Conservation (phyloP, 345 rosid genomes). For the Pistacia atlantica region DNA sequence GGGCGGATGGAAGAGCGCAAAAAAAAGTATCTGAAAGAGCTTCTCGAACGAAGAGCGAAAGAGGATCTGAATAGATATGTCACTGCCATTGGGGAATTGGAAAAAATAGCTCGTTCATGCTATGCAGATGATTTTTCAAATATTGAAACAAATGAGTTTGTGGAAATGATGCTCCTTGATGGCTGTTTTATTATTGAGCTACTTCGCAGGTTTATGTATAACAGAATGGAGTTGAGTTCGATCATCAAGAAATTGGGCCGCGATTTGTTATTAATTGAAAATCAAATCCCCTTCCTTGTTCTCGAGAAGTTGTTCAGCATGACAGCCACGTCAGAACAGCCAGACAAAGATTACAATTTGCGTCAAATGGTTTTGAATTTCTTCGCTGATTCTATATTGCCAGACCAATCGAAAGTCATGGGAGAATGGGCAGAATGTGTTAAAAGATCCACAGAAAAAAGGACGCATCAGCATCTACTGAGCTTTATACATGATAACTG, state of each 20-base stretch:
- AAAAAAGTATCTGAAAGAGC: slow-evolving; percentile 1
- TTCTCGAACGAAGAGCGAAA: slow-evolving; percentile 12
- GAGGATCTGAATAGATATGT: not conserved
- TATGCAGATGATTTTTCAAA: too few relatives aligned
- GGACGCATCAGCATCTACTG: not conserved
- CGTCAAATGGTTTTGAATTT: not conserved
- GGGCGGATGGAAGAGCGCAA: slow-evolving; percentile 25
- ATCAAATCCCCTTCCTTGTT: slow-evolving; percentile 18
- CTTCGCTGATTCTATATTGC: not conserved
- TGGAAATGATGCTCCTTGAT: not conserved
- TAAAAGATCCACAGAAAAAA: fast-evolving
- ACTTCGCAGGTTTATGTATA: not conserved
- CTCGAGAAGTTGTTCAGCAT: not conserved
- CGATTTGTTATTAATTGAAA: slow-evolving; percentile 9
- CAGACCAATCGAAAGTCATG: too few relatives aligned
- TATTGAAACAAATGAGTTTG: fast-evolving
- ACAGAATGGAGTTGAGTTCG: not conserved
- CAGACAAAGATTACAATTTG: not conserved
- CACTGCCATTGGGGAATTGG: not conserved
- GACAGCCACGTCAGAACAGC: not conserved
- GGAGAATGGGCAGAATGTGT: too few relatives aligned
- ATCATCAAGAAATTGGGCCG: not conserved
- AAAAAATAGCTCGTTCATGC: too few relatives aligned
- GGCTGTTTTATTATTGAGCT: not conserved
- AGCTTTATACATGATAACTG: not conserved